Evolutionary conservation across 129 eudicot species (phyloP).

Genomic region (Ambrosia artemisiifolia): DNA sequence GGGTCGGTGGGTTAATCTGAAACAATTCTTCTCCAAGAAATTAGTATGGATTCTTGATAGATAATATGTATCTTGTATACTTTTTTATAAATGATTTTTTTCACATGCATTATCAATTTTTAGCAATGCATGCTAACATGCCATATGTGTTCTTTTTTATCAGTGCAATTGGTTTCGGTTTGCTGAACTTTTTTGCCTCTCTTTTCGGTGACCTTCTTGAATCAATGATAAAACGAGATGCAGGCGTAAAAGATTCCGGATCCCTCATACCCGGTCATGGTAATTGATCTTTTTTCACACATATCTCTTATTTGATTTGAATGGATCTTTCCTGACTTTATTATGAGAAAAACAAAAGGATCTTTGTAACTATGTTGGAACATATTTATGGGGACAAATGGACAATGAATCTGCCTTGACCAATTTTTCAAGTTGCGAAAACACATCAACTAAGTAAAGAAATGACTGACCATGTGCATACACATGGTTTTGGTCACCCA

Average conservation of each 20-base stretch:
- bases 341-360: slow-evolving; percentile 2
- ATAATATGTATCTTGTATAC: neutral
- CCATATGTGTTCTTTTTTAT: slow-evolving; percentile 12
- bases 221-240: slow-evolving; percentile 98
- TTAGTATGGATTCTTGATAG: too few relatives aligned
- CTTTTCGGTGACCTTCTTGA: slow-evolving; percentile 94
- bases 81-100: neutral
- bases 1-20: neutral
- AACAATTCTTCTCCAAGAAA: neutral
- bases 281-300: slow-evolving; percentile 22
- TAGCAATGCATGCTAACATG: slow-evolving; percentile 15
- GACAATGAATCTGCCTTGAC: slow-evolving; percentile 7
- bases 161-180: slow-evolving; percentile 83
- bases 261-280: slow-evolving; percentile 99
- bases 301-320: neutral
- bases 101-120: neutral
- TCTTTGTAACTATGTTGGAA: neutral
- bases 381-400: slow-evolving; percentile 10
- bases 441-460: slow-evolving; percentile 5
- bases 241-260: slow-evolving; percentile 99
- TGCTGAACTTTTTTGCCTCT: slow-evolving; percentile 83
- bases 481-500: slow-evolving; percentile 22
- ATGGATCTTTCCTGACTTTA: neutral
- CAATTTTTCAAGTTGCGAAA: slow-evolving; percentile 5
- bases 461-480: slow-evolving; percentile 24